Evolutionary conservation across 2,329 filamentous ascomycete genomes (phyloP).

Genomic region (Westerdykella sp.): DNA sequence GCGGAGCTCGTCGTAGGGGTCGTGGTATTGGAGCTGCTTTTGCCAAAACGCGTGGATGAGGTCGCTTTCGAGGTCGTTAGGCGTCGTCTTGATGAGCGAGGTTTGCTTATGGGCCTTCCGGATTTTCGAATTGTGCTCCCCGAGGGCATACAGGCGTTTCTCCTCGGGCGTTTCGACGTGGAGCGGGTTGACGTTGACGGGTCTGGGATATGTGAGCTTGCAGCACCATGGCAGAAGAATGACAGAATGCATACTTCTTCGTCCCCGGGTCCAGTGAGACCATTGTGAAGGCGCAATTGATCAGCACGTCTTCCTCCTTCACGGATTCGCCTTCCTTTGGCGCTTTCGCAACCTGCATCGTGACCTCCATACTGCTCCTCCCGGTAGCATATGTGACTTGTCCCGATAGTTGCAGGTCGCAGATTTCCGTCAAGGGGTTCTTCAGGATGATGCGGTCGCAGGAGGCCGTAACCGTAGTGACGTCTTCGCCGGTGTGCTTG

Average conservation of each 20-base stretch:
- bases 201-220: slow-evolving; percentile 33
- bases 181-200: slow-evolving; percentile 56
- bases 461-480: slow-evolving; percentile 59
- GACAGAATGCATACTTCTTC: slow-evolving; percentile 46
- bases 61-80: slow-evolving; percentile 64
- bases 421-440: slow-evolving; percentile 68
- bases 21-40: slow-evolving; percentile 57
- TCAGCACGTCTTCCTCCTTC: slow-evolving; percentile 56
- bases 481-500: slow-evolving; percentile 61
- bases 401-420: slow-evolving; percentile 67
- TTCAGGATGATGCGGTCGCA: slow-evolving; percentile 62
- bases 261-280: slow-evolving; percentile 64
- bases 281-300: slow-evolving; percentile 74
- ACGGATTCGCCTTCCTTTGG: slow-evolving; percentile 52
- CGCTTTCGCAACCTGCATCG: slow-evolving; percentile 65
- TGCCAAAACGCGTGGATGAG: slow-evolving; percentile 71
- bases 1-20: slow-evolving; percentile 47
- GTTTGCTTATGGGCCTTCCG: slow-evolving; percentile 58
- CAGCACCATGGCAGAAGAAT: not conserved
- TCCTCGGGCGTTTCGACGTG: slow-evolving; percentile 60
- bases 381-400: slow-evolving; percentile 67
- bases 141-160: slow-evolving; percentile 55
- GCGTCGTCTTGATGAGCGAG: slow-evolving; percentile 59
- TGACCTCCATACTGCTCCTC: slow-evolving; percentile 66
- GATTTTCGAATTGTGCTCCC: slow-evolving; percentile 59